These are phyloP conservation scores for Stereum hirsutum DNA, from an alignment of 1,284 basidiomycete species.

Conservation along the genomic window DNA sequence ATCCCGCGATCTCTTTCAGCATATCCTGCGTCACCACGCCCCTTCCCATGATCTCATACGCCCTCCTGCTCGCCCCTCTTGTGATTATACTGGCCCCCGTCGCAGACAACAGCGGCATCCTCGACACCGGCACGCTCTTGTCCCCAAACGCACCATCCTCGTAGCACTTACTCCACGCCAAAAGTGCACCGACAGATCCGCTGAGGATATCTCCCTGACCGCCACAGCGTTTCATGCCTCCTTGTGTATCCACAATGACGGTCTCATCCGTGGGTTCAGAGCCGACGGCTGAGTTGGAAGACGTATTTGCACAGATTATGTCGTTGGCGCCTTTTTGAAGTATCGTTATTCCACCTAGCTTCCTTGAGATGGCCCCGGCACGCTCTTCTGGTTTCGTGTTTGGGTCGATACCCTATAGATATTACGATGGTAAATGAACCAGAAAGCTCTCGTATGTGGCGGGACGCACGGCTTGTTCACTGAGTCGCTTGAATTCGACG, in stretches of 20 bases:
- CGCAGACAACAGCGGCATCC: constrained; percentile 79
- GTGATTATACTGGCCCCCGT: constrained; percentile 88
- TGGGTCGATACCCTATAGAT: constrained; percentile 41
- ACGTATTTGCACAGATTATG: constrained; percentile 58
- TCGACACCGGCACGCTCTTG: constrained; percentile 40
- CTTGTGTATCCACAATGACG: constrained; percentile 59
- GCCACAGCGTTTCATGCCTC: constrained; percentile 88
- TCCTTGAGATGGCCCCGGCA: constrained; percentile 57
- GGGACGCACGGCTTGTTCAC: constrained; percentile 55
- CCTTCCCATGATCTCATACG: constrained; percentile 70
- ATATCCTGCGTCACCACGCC: constrained; percentile 85
- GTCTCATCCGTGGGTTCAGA: constrained; percentile 21
- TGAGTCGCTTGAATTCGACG: constrained; percentile 85
- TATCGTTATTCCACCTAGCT: constrained; percentile 82
- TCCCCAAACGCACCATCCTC: constrained; percentile 72
- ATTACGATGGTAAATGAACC: not conserved
- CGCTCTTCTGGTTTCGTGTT: constrained; percentile 35
- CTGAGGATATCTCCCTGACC: constrained; percentile 94
- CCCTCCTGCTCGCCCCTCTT: constrained; percentile 68
- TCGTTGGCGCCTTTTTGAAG: constrained; percentile 85
- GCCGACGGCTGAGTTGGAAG: constrained; percentile 16
- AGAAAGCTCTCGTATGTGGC: not conserved
- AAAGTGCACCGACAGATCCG: constrained; percentile 79
- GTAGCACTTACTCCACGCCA: constrained; percentile 93
- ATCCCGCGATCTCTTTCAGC: constrained; percentile 64